phyloP scores from a whole-genome alignment of 495 filamentous ascomycete species.

The Xylaria intraflava region DNA sequence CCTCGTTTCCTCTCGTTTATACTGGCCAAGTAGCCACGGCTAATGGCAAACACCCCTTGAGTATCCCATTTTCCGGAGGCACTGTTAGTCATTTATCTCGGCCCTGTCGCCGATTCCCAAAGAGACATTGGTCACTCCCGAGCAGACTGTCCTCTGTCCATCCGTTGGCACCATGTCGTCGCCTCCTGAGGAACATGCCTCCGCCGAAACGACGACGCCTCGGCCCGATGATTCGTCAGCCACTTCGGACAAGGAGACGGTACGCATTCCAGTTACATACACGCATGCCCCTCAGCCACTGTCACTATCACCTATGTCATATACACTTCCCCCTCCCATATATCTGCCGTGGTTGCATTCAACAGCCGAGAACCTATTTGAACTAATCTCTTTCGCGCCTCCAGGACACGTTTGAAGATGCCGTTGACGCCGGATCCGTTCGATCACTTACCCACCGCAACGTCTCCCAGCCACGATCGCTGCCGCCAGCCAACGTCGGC shows the following conservation, averaged over 20 bases:
- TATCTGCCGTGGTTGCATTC: not conserved
- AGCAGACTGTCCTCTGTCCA: not conserved
- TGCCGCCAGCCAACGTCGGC: constrained; percentile 17
- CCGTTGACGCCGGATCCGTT: constrained; percentile 51
- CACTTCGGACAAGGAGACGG: constrained; percentile 35
- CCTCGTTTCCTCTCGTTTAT: not conserved
- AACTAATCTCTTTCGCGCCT: constrained; percentile 13
- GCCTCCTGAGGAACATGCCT: constrained; percentile 19
- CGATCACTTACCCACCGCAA: constrained; percentile 45
- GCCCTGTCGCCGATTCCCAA: not conserved
- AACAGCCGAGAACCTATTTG: not conserved
- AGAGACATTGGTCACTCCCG: not conserved
- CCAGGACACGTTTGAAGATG: constrained; percentile 76
- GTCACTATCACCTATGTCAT: not conserved
- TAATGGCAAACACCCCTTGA: constrained; percentile 4
- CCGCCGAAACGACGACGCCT: constrained; percentile 20
- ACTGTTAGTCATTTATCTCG: not conserved
- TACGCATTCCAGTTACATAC: constrained; percentile 16
- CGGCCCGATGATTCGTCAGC: constrained; percentile 20
- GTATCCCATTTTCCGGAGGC: not conserved
- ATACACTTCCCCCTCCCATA: not conserved
- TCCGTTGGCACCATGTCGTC: constrained; percentile 23
- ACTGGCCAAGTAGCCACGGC: not conserved
- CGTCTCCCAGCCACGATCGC: constrained; percentile 38
- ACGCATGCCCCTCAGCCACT: constrained; percentile 2